These are phyloP conservation scores for Moricandia arvensis DNA, from an alignment of 345 rosid genomes.

Conservation along the genomic window DNA sequence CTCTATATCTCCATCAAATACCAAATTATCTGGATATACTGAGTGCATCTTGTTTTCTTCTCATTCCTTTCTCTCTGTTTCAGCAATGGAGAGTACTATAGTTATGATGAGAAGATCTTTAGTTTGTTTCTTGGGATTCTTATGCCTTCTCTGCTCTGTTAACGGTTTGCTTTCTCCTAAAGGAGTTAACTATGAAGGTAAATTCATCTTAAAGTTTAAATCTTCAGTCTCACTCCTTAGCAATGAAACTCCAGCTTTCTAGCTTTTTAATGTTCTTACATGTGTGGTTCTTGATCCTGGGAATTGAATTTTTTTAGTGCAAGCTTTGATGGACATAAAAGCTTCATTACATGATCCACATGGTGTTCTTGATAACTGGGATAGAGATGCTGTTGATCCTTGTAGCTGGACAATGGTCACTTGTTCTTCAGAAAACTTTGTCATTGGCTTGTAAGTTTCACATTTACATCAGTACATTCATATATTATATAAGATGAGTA, in stretches of 20 bases:
- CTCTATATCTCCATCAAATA: conserved; percentile 28
- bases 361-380: conserved; percentile 92
- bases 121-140: conserved; percentile 36
- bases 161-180: conserved; percentile 70
- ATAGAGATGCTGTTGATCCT: conserved; percentile 90
- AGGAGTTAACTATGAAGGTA: conserved; percentile 95
- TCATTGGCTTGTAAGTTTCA: conserved; percentile 75
- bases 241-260: neutral
- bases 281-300: conserved; percentile 15
- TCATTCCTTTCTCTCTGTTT: conserved; percentile 38
- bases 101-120: conserved; percentile 30
- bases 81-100: conserved; percentile 24
- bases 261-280: neutral
- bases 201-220: neutral
- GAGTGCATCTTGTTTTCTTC: conserved; percentile 38
- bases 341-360: conserved; percentile 74
- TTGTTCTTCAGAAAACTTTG: conserved; percentile 71
- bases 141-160: conserved; percentile 50
- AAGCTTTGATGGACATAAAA: conserved; percentile 85
- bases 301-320: conserved; percentile 47
- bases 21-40: conserved; percentile 31
- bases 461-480: neutral
- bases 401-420: conserved; percentile 98
- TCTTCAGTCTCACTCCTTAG: conserved; percentile 7
- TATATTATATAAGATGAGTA: neutral